Conservation (phyloP, 2,329 filamentous ascomycete species). For the Lachnellula subtilissima region DNA sequence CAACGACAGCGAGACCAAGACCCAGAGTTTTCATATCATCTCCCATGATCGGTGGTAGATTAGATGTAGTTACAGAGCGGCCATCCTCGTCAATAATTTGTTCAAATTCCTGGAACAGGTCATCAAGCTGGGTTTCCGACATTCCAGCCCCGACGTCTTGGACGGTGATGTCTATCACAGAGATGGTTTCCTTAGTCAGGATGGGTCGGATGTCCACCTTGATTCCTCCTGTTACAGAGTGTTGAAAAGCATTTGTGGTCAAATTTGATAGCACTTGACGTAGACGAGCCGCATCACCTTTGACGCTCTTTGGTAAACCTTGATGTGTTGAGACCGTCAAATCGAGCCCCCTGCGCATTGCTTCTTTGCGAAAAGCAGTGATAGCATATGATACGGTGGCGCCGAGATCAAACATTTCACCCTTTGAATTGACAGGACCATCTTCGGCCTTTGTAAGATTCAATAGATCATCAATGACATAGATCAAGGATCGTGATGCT, state of each 20-base stretch:
- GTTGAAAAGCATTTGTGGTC: constrained; percentile 22
- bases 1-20: constrained; percentile 21
- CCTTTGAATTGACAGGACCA: constrained; percentile 3
- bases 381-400: constrained; percentile 14
- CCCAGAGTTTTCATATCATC: constrained; percentile 4
- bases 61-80: constrained; percentile 5
- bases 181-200: constrained; percentile 6
- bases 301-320: constrained; percentile 19
- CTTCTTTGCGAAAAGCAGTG: constrained; percentile 17
- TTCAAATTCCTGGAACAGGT: constrained; percentile 24
- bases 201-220: constrained; percentile 22
- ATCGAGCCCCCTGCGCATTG: constrained; percentile 18
- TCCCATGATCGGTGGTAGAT: not conserved
- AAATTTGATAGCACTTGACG: constrained; percentile 21
- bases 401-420: constrained; percentile 18
- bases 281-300: constrained; percentile 19
- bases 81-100: constrained; percentile 19
- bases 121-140: constrained; percentile 23
- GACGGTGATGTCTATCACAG: constrained; percentile 17
- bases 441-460: constrained; percentile 22
- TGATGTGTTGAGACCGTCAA: constrained; percentile 17
- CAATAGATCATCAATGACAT: constrained; percentile 20
- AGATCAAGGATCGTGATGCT: constrained; percentile 19
- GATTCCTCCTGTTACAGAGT: constrained; percentile 16
- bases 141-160: constrained; percentile 24